Percentiles rank a stretch among this genome's conserved stretches.
Conservation (phyloP, 768 basidiomycete species). For the Tulasnella sp. region DNA sequence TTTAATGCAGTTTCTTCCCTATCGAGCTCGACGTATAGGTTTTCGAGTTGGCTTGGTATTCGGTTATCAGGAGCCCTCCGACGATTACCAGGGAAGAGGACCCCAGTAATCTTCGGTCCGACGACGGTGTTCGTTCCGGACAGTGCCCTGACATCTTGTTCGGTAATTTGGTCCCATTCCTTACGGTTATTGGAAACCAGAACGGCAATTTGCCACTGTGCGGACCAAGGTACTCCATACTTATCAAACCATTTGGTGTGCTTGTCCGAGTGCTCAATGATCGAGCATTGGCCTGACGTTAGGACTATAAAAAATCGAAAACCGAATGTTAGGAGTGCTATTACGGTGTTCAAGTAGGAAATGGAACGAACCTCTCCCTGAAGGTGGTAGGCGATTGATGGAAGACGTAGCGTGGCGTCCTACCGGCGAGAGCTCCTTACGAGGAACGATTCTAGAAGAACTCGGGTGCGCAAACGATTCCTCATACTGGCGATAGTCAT, state of each 20-base stretch:
- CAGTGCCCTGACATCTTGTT: constrained; percentile 43
- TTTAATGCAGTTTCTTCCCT: constrained; percentile 52
- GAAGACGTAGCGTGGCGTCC: no score
- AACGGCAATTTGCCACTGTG: constrained; percentile 60
- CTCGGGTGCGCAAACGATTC: no score
- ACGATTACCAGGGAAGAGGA: constrained; percentile 32
- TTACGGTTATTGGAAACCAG: constrained; percentile 44
- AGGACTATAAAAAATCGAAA: background rate
- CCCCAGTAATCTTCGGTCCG: constrained; percentile 41
- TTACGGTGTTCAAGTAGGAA: background rate
- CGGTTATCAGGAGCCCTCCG: background rate
- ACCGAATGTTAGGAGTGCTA: background rate
- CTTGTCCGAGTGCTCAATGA: constrained; percentile 19
- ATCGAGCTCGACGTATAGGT: constrained; percentile 61
- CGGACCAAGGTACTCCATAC: constrained; percentile 50
- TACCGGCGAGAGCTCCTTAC: no score
- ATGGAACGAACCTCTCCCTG: background rate
- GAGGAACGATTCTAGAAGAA: no score
- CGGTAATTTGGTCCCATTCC: constrained; percentile 43
- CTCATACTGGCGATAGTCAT: no score
- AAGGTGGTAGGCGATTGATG: background rate
- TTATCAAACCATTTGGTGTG: constrained; percentile 38
- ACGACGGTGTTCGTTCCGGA: constrained; percentile 44
- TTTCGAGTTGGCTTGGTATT: background rate
- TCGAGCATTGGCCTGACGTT: background rate